Base-by-base conservation (phyloP, 164 flowering plant species). In the Magnolia sinica region DNA sequence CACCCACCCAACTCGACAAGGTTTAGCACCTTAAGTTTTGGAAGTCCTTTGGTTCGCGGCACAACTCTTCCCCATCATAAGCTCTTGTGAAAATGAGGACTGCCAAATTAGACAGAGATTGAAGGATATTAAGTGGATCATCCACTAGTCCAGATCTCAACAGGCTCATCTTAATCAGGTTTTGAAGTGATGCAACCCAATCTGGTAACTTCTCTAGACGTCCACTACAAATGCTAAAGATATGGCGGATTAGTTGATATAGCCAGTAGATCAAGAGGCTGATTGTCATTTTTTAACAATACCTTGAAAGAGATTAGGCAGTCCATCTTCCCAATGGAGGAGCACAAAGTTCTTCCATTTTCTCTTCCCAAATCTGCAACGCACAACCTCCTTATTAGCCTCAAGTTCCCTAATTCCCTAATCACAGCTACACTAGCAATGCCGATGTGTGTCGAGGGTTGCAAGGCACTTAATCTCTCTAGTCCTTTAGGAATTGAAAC, bases 331-430 rank as follows among this genome's bases (percentile, higher is more conserved):
- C 74, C 45, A 3, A 84, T 20, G 7, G 85, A 76, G 1, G 73
- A 8, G 29, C 84, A 83, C 1, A 83, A 16, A 20, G 67, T 70
- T 10, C 1, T 45, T 8, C 79, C 83, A 72, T 82, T 68, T 55
- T 77, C 76, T 6, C n/a, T 73, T 65, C 80, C 82, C 67, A 84
- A 9, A 59, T 84, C 81, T 16, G 64, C 0, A 24, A 87, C 66
- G 24, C 86, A 81, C 10, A 87, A 29, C 71, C 80, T 83, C 63
- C 82, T 77, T 10, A 84, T 77, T 75, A 81, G 81, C 7, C 7
- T 82, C 29, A 85, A 74, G 52, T 59, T 82, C 37, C 81, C 86
- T 3, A 83, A 10, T 67, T 83, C 84, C 7, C 82, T 11, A 11
- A 77, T 22, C 0, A 1, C 59, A 29, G 58, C 82, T 18, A 10